A percentile compares a stretch with the other conserved stretches of the same genome.
These are phyloP conservation scores for Paralagenidium karlingii DNA, from an alignment of 352 stramenopile genomes.

Conservation along the genomic window DNA sequence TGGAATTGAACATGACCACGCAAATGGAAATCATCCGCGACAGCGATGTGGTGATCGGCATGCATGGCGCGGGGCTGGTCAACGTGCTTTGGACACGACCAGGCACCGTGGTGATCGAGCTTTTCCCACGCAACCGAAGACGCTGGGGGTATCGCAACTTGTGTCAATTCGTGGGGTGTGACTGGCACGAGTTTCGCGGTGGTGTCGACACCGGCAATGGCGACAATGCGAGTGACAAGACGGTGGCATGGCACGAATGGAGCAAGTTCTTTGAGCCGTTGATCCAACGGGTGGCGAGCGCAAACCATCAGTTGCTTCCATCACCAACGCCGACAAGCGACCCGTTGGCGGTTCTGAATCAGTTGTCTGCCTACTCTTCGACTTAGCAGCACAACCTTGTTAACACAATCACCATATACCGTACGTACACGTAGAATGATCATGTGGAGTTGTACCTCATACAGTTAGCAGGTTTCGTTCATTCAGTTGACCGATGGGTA, in stretches of 20 bases:
- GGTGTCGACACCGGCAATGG: conserved; percentile 21
- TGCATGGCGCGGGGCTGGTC: conserved; percentile 74
- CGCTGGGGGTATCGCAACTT: conserved; percentile 70
- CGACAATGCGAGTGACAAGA: too few species aligned
- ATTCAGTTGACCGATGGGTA: too few species aligned
- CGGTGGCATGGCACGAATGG: conserved; percentile 39
- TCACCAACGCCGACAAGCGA: too few species aligned
- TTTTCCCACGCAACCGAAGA: conserved; percentile 36
- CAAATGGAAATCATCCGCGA: conserved; percentile 52
- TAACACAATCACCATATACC: too few species aligned
- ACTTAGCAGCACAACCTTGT: too few species aligned
- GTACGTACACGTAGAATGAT: too few species aligned
- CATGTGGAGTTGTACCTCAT: too few species aligned
- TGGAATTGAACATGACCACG: conserved; percentile 26
- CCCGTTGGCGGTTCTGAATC: too few species aligned
- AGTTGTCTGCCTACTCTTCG: too few species aligned
- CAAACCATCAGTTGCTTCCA: too few species aligned
- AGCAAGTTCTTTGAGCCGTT: conserved; percentile 32
- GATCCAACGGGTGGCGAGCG: too few species aligned
- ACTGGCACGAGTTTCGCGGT: conserved; percentile 34
- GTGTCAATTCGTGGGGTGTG: conserved; percentile 53
- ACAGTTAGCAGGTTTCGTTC: too few species aligned
- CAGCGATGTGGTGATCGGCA: conserved; percentile 69
- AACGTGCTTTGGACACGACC: conserved; percentile 57
- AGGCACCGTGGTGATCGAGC: conserved; percentile 36